Base-by-base conservation (phyloP, 2,329 filamentous ascomycete genomes). In the Rutstroemia sp. region DNA sequence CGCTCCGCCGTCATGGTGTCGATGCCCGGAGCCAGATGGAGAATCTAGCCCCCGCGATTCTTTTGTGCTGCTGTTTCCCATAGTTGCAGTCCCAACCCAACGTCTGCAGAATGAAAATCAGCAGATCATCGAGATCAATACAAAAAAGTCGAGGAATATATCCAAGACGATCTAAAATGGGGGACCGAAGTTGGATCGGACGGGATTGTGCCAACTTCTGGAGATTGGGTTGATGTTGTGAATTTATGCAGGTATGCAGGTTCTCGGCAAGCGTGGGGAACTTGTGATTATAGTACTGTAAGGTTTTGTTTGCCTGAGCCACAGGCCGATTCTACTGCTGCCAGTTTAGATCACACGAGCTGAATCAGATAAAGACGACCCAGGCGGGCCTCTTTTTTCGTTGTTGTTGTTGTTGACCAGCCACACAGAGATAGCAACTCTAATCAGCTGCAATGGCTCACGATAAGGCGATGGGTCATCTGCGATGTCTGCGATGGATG, bases 11-110 rank as follows among this genome's bases (percentile, higher is more conserved):
- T 52, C 58, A 19, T 63, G 52, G 39, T 65, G 60, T 38, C 56
- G 55, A 54, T 56, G 59, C 59, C 61, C 57, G 12, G 30, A 39
- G 56, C 52, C 18, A 18, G 59, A 61, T 38, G 63, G 55, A 41
- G 65, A 62, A 8, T 68, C 66, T 12, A 59, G 60, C 52, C 62
- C 63, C 62, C 66, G 63, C 59, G 66, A 58, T 59, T 67, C 64
- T 54, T 58, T 63, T 14, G 65, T 64, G 46, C 55, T 65, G 52
- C 61, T 68, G 54, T 69, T 69, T 48, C 67, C 67, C 67, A 69
- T 69, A n/a, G 30, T 52, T 67, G 59, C 56, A 60, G 58, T 59
- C 52, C 58, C 59, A 53, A 56, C 52, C 58, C 59, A 53, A 57
- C 57, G 65, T 66, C 56, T 61, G 62, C 62, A 58, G 45, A 57